Evolutionary conservation across 2,329 filamentous ascomycete genomes (phyloP).

Genomic region (Paecilomyces formosus): DNA sequence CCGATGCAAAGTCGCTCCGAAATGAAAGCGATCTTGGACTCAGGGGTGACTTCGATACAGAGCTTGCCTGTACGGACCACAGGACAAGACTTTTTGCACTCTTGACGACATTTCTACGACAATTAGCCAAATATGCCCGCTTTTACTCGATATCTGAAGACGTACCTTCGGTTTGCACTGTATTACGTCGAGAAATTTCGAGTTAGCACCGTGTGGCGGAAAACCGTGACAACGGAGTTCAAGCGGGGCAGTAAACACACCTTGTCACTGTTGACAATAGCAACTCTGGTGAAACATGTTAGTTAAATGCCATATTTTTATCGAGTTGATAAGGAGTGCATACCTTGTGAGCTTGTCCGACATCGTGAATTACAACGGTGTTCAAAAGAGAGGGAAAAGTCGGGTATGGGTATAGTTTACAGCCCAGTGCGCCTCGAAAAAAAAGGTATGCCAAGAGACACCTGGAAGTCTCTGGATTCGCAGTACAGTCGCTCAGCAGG

Average conservation of each 20-base stretch:
- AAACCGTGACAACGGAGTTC: constrained; percentile 19
- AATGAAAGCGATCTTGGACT: constrained; percentile 95
- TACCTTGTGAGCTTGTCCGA: constrained; percentile 93
- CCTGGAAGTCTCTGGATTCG: not conserved
- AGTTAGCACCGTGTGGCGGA: constrained; percentile 29
- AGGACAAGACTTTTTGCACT: constrained; percentile 98
- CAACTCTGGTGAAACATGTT: constrained; percentile 59
- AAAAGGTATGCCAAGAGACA: not conserved
- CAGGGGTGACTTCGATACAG: constrained; percentile 84
- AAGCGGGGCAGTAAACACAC: constrained; percentile 43
- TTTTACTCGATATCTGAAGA: not conserved
- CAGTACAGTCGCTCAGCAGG: not conserved
- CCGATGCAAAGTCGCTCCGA: constrained; percentile 94
- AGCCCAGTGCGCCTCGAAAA: not conserved
- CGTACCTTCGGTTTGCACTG: constrained; percentile 82
- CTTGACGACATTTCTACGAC: constrained; percentile 86
- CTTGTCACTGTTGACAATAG: constrained; percentile 98
- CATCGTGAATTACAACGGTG: constrained; percentile 50
- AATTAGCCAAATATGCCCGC: constrained; percentile 12
- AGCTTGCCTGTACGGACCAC: constrained; percentile 96
- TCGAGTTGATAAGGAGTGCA: constrained; percentile 19
- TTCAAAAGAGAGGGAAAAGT: constrained; percentile 3
- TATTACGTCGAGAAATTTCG: constrained; percentile 20
- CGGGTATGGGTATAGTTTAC: not conserved
- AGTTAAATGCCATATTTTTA: constrained; percentile 7